These are phyloP conservation scores for Fusarium lyarnte DNA, from an alignment of 2,329 filamentous ascomycete genomes.

Conservation along the genomic window DNA sequence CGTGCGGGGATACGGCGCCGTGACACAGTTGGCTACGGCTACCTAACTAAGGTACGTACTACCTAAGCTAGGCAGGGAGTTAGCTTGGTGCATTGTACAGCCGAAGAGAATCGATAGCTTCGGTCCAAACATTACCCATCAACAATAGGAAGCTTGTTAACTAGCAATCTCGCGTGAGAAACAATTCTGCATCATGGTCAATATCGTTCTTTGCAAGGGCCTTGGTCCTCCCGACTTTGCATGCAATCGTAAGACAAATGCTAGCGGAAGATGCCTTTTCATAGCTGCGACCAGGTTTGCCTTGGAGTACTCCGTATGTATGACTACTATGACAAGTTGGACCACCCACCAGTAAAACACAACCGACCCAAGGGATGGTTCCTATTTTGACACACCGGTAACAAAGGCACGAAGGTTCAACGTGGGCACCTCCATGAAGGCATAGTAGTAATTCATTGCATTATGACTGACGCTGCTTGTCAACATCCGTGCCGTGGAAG, in stretches of 20 bases:
- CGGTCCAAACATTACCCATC: constrained; percentile 24
- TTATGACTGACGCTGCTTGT: background rate
- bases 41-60: background rate
- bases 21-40: constrained; percentile 19
- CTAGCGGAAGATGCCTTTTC: constrained; percentile 17
- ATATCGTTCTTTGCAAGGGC: background rate
- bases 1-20: constrained; percentile 23
- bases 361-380: background rate
- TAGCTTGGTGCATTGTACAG: constrained; percentile 22
- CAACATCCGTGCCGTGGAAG: constrained; percentile 12
- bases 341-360: constrained; percentile 25
- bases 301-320: background rate
- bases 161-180: constrained; percentile 11
- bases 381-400: background rate
- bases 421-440: background rate
- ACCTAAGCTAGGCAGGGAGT: background rate
- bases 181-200: background rate
- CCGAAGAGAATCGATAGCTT: constrained; percentile 36
- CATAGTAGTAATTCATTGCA: background rate
- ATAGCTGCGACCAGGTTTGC: background rate
- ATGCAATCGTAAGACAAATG: constrained; percentile 3
- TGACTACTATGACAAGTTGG: constrained; percentile 6
- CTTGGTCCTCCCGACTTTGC: background rate
- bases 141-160: constrained; percentile 5
- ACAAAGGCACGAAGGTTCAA: background rate